Percentiles rank a stretch among this genome's conserved stretches.
phyloP scores from a whole-genome alignment of 148 eudicot genomes.

The Mesembryanthemum crystallinum region DNA sequence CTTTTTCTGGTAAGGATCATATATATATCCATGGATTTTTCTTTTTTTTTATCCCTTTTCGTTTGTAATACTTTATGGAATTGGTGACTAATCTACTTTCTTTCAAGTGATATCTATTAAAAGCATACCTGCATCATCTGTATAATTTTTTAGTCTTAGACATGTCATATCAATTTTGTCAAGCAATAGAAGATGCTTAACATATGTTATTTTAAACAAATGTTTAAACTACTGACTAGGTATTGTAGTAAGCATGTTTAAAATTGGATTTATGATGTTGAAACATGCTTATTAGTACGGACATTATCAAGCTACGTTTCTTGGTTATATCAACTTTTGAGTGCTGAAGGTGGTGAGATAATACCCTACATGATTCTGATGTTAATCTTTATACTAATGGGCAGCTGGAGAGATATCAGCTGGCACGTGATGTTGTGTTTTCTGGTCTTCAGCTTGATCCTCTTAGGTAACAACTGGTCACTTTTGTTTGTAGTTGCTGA shows the following conservation, averaged over 20 bases:
- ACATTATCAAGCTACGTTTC: not conserved
- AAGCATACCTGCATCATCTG: not conserved
- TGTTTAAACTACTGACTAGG: not conserved
- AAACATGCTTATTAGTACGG: not conserved
- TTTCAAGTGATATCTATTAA: not conserved
- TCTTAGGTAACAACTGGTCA: slow-evolving; percentile 44
- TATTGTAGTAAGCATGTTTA: not conserved
- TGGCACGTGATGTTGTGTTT: slow-evolving; percentile 60
- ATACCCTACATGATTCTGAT: slow-evolving; percentile 8
- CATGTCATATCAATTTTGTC: not conserved
- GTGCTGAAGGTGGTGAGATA: not conserved
- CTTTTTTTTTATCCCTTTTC: not conserved
- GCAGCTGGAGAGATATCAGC: slow-evolving; percentile 84
- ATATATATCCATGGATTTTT: not conserved
- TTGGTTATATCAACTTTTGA: not conserved
- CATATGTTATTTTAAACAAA: too few species aligned
- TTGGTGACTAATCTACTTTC: not conserved
- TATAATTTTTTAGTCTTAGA: not conserved
- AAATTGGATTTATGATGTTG: not conserved
- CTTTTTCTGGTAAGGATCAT: slow-evolving; percentile 64
- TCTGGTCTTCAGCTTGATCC: slow-evolving; percentile 92
- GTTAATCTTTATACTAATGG: slow-evolving; percentile 24
- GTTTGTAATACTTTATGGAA: not conserved
- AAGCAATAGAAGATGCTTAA: not conserved
- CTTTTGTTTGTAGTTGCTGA: slow-evolving; percentile 8